Conservation (phyloP, 2,329 filamentous ascomycete species). For the Chaetomiaceae sp. region DNA sequence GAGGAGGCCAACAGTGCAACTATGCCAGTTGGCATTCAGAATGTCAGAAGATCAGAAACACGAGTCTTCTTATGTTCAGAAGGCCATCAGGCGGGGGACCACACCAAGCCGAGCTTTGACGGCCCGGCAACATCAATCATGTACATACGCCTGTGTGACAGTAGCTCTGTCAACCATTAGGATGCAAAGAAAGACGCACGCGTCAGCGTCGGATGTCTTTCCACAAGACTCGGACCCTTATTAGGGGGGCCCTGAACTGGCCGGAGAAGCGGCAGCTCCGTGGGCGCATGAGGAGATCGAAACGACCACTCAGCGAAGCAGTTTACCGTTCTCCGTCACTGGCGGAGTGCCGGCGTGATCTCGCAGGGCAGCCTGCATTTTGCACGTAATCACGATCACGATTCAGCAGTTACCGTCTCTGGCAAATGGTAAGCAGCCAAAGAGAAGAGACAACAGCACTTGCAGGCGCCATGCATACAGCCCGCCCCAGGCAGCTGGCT, state of each 20-base stretch:
- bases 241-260: too few relatives aligned
- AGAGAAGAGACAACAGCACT: background rate
- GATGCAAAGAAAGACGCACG: background rate
- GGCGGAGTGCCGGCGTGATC: conserved; percentile 4
- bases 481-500: background rate
- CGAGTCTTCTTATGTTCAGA: background rate
- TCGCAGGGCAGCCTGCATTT: background rate
- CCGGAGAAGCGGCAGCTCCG: background rate
- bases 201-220: background rate
- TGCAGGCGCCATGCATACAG: conserved; percentile 3
- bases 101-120: too few relatives aligned
- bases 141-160: too few relatives aligned
- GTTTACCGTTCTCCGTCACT: background rate
- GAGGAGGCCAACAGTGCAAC: background rate
- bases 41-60: background rate
- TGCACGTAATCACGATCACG: background rate
- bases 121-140: too few relatives aligned
- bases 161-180: background rate
- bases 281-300: background rate
- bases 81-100: too few relatives aligned
- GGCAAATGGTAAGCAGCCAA: background rate
- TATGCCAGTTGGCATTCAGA: conserved; percentile 4
- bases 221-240: too few relatives aligned
- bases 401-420: background rate
- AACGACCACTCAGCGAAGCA: background rate